Evolutionary conservation across 2,329 filamentous ascomycete genomes (phyloP), one percentile per base, ranked within the genome.

Genomic region (Aspergillus fumigatiaffinis): DNA sequence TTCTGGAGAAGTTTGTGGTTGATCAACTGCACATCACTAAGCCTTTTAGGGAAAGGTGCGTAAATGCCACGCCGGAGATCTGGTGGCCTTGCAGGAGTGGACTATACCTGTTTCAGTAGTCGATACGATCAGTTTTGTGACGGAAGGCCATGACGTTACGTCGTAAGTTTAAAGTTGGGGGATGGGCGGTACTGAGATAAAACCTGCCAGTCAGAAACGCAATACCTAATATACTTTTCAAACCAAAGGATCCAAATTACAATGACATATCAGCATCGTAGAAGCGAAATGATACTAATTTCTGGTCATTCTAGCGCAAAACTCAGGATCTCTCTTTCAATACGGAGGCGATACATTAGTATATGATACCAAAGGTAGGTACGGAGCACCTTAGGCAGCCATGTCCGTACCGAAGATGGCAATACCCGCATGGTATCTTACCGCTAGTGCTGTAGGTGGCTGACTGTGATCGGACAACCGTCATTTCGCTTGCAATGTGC

Each of bases 61-160:
- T 53, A 26, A 58, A n/a, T 61, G 62, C 60, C 62, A 63, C 53
- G 60, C 54, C 41, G 58, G 53, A 57, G 62, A 64, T 64, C 62
- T 59, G 50, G 54, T 53, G 53, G 57, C 51, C 52, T 47, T 47
- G 57, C 46, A 51, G 52, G 41, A 44, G 52, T 28, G 8, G 42
- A 28, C 51, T 52, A 56, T 42, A 44, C 54, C 42, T 10, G 32
- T 23, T 57, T 51, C 17, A 50, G 57, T 57, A 59, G 50, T 59
- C 57, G 54, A 59, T 57, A 57, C 57, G 57, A 59, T 57, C 51
- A 29, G 29, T 23, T 51, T 50, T 49, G 23, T 50, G 48, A 38
- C 4, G 12, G 12, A 14, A 12, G 29, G 12, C 3, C 32, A 14
- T 17, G 14, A 38, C 3, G 32, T 38, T 17, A 38, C 32, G 5